These are phyloP conservation scores for Thalia dealbata DNA, from an alignment of 176 grass and related monocot species.

Conservation along the genomic window DNA sequence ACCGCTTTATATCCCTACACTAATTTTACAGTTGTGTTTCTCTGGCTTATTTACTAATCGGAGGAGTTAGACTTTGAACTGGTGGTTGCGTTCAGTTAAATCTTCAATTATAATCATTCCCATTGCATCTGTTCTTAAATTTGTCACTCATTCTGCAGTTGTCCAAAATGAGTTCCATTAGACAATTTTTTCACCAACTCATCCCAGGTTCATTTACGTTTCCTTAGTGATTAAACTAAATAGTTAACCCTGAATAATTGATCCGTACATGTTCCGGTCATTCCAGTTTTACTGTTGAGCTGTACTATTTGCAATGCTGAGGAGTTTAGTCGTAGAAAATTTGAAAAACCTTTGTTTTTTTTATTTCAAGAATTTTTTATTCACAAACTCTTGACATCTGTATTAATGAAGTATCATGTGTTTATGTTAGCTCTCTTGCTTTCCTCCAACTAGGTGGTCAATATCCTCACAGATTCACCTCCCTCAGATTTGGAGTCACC, in stretches of 20 bases:
- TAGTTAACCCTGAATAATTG: neutral
- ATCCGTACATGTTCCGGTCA: neutral
- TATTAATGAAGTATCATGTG: neutral
- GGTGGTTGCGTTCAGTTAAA: too few species aligned
- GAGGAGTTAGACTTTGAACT: too few species aligned
- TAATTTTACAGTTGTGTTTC: too few species aligned
- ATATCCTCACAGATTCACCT: conserved; percentile 3
- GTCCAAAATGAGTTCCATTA: neutral
- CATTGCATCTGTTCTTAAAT: neutral
- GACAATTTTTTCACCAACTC: neutral
- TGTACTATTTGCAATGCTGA: neutral
- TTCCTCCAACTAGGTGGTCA: conserved; percentile 23
- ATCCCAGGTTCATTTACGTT: neutral
- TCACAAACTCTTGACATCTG: too few species aligned
- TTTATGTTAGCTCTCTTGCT: neutral
- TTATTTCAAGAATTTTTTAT: neutral
- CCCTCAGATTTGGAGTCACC: conserved; percentile 7
- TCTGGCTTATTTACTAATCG: too few species aligned
- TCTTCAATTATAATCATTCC: neutral
- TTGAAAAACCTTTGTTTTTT: neutral
- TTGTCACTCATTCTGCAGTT: neutral
- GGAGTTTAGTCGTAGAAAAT: neutral
- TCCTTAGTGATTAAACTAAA: neutral
- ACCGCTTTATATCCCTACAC: too few species aligned
- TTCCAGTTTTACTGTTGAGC: neutral